Percentiles rank a stretch among this genome's conserved stretches.
These are phyloP conservation scores for Leccinum obscurum DNA, from an alignment of 768 basidiomycete species.

Conservation along the genomic window DNA sequence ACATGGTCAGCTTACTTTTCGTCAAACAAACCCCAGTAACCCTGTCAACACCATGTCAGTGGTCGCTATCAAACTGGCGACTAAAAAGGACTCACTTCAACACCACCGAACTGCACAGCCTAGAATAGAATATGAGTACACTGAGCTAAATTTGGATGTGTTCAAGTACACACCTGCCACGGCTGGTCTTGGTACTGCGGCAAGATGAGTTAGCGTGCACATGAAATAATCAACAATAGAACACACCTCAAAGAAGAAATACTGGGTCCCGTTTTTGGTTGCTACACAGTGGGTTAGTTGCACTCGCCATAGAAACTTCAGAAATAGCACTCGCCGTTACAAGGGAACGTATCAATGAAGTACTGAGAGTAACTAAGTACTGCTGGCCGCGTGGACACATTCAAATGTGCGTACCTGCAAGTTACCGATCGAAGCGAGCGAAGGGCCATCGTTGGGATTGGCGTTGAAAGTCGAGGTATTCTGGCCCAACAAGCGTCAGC, in stretches of 20 bases:
- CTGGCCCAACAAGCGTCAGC: slow-evolving; percentile 33
- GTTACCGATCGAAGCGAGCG: slow-evolving; percentile 56
- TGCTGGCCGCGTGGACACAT: neutral
- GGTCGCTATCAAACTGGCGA: slow-evolving; percentile 3
- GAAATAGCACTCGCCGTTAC: slow-evolving; percentile 36
- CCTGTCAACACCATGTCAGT: slow-evolving; percentile 28
- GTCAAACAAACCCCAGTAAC: slow-evolving; percentile 69
- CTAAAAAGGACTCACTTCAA: slow-evolving; percentile 47
- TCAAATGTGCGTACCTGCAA: slow-evolving; percentile 46
- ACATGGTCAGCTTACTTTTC: slow-evolving; percentile 41
- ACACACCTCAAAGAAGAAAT: slow-evolving; percentile 83
- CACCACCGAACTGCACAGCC: slow-evolving; percentile 72
- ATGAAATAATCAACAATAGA: slow-evolving; percentile 1
- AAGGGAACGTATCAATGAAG: slow-evolving; percentile 87
- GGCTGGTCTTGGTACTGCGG: slow-evolving; percentile 68
- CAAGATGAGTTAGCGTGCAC: slow-evolving; percentile 2
- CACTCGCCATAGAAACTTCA: neutral
- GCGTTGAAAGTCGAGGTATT: slow-evolving; percentile 54
- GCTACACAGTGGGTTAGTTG: slow-evolving; percentile 39
- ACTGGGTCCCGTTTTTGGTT: slow-evolving; percentile 75
- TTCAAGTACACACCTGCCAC: slow-evolving; percentile 62
- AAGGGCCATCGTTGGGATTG: slow-evolving; percentile 67
- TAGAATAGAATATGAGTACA: slow-evolving; percentile 28
- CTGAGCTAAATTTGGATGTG: neutral
- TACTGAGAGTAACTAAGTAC: slow-evolving; percentile 41